Evolutionary conservation across 2,329 filamentous ascomycete genomes (phyloP), one percentile per base, ranked within the genome.

Genomic region (Plectosphaerella cucumerina): DNA sequence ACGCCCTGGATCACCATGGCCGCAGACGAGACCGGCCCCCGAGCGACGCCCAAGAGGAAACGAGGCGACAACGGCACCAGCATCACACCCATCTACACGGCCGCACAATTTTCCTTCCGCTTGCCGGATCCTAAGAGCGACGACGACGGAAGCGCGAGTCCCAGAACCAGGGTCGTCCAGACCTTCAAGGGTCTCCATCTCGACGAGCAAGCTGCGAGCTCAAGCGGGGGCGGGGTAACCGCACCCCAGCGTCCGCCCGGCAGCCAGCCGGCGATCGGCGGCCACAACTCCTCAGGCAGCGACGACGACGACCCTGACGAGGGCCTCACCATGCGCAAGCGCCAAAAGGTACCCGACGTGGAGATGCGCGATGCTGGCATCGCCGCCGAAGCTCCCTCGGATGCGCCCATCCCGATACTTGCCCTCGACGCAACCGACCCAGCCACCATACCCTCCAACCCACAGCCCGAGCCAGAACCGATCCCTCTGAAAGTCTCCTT

Each of bases 121-220:
- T 55, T 63, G 43, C 49, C 66, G 56, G 52, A 61, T 33, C 47
- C 63, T 52, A 51, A 65, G 34, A 50, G 60, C 23, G 54, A 64
- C 39, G 72, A 76, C 26, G 76, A 78, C 47, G 78, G 77, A 52
- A 73, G 67, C 59, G 71, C 65, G 56, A 82, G 80, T 55, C 78
- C 80, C n/a, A 71, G 74, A 49, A 74, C 75, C 41, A 73, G 65
- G 49, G 76, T 82, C 39, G 76, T 74, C 37, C 74, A 76, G 60
- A 70, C 70, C 58, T 81, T 83, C 64, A 70, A 71, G 47, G 74
- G 77, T 50, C 47, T 48, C 20, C 17, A 48, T 26, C 37, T 48
- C 37, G 22, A 48, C 18, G 47, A 48, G 23, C 47, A 39, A 42
- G n/a, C n/a, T 5, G 17, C 17, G 6, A 18, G n/a, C n/a, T 17